Evolutionary conservation across 768 basidiomycete genomes (phyloP).

Genomic region (Galerina sulciceps): DNA sequence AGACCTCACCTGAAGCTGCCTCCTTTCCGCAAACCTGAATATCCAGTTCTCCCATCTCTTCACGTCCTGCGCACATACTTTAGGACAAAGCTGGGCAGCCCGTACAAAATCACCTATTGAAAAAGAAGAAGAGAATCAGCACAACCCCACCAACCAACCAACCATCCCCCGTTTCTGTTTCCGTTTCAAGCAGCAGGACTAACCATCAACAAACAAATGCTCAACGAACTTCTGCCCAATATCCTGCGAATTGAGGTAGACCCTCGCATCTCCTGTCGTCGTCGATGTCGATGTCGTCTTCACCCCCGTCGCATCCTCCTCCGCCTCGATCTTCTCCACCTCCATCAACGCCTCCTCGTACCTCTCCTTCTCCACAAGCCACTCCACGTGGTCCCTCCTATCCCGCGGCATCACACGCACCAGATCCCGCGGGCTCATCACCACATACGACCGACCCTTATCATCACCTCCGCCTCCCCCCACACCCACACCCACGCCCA

Average conservation of each 20-base stretch:
- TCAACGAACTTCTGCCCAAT: conserved; percentile 90
- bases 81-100: conserved; percentile 83
- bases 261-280: conserved; percentile 28
- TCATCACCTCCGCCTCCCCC: too few species aligned
- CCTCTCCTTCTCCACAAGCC: conserved; percentile 84
- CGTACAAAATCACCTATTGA: conserved; percentile 59
- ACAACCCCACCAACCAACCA: background rate
- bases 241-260: conserved; percentile 56
- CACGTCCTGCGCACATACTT: conserved; percentile 79
- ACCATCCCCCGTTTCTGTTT: background rate
- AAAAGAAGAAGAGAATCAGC: background rate
- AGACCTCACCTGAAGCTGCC: conserved; percentile 70
- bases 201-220: conserved; percentile 83
- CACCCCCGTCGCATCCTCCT: conserved; percentile 29
- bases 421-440: conserved; percentile 85
- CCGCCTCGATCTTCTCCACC: conserved; percentile 68
- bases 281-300: conserved; percentile 15
- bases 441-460: conserved; percentile 68
- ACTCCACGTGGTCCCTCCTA: conserved; percentile 85
- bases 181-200: too few species aligned
- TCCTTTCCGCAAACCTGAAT: conserved; percentile 83
- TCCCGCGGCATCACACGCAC: conserved; percentile 90
- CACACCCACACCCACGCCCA: too few species aligned
- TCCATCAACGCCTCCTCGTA: conserved; percentile 91
- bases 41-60: conserved; percentile 97